phyloP scores from a whole-genome alignment of 2,329 filamentous ascomycete species.

The Juglanconis sp. region DNA sequence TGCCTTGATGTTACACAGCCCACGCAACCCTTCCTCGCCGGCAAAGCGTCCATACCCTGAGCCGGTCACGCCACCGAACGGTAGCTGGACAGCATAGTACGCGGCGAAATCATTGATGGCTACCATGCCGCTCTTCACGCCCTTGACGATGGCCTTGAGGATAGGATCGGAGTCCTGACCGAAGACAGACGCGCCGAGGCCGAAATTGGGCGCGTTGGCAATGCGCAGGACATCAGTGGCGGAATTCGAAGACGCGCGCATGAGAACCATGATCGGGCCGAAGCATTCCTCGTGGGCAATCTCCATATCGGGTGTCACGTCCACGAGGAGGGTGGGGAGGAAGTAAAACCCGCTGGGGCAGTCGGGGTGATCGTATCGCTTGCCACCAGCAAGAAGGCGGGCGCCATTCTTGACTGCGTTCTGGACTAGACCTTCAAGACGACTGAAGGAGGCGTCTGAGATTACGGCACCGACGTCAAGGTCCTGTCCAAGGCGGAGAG shows the following conservation, averaged over 20 bases:
- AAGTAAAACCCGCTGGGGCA: conserved; percentile 88
- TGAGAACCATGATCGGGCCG: conserved; percentile 82
- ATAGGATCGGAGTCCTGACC: conserved; percentile 61
- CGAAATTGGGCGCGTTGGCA: conserved; percentile 81
- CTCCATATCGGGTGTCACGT: conserved; percentile 80
- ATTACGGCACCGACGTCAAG: conserved; percentile 90
- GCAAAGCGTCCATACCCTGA: conserved; percentile 93
- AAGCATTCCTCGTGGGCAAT: conserved; percentile 93
- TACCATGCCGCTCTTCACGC: conserved; percentile 82
- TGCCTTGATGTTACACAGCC: conserved; percentile 83
- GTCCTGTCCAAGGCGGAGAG: conserved; percentile 71
- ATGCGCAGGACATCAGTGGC: conserved; percentile 65
- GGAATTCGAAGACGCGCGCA: conserved; percentile 65
- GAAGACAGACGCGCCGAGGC: conserved; percentile 85
- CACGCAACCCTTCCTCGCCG: conserved; percentile 80
- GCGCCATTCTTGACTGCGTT: conserved; percentile 79
- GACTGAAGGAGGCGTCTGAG: conserved; percentile 70
- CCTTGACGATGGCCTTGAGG: conserved; percentile 61
- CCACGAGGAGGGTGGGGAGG: conserved; percentile 81
- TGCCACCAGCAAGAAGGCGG: conserved; percentile 76
- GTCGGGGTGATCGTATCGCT: conserved; percentile 65
- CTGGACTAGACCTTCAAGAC: conserved; percentile 71
- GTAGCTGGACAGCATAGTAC: conserved; percentile 90
- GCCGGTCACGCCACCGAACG: conserved; percentile 87
- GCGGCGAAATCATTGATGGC: conserved; percentile 93